Conservation (phyloP, 2,329 filamentous ascomycete species). For the Cytospora chrysosperma region DNA sequence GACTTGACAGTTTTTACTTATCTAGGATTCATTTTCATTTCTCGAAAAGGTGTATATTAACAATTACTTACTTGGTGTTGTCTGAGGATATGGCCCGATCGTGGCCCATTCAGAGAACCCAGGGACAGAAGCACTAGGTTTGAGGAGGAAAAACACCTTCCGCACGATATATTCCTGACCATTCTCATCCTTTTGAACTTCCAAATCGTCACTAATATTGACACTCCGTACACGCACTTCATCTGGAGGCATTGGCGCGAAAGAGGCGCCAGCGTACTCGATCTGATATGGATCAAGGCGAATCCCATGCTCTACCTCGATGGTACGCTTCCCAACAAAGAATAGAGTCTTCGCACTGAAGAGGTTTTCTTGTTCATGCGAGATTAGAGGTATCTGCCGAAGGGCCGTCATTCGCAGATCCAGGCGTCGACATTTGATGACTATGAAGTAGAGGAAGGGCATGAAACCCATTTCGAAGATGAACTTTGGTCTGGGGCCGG, state of each 20-base stretch:
- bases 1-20: too few species aligned
- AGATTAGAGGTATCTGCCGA: constrained; percentile 34
- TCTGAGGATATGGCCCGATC: neutral
- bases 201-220: constrained; percentile 11
- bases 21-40: too few species aligned
- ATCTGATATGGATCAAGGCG: constrained; percentile 21
- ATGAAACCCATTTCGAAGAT: constrained; percentile 44
- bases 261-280: neutral
- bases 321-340: constrained; percentile 33
- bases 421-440: constrained; percentile 42
- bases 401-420: constrained; percentile 40
- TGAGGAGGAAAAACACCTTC: constrained; percentile 14
- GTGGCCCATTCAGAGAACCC: constrained; percentile 17
- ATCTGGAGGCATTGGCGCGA: constrained; percentile 5
- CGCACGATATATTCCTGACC: neutral
- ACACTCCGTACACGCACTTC: constrained; percentile 7
- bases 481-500: constrained; percentile 32
- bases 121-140: constrained; percentile 4
- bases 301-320: constrained; percentile 38
- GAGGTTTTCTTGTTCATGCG: constrained; percentile 38
- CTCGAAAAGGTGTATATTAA: neutral
- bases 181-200: neutral
- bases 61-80: neutral
- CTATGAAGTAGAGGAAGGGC: constrained; percentile 43
- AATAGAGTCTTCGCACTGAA: constrained; percentile 38